Conservation (phyloP, 768 basidiomycete genomes). For the Lactarius vividus region DNA sequence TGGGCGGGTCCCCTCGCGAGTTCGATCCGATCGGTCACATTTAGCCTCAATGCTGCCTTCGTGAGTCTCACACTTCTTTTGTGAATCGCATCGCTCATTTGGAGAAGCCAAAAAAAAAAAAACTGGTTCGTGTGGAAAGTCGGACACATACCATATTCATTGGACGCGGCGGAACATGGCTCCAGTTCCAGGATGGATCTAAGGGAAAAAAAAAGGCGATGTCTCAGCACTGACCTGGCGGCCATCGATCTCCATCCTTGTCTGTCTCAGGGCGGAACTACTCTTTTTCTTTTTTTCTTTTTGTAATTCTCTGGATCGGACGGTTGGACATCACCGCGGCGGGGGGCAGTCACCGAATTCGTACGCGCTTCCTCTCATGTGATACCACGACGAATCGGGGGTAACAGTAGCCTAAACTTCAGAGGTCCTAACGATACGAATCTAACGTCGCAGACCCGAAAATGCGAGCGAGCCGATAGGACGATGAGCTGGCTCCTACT, state of each 20-base stretch:
- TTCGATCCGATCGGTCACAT: not conserved
- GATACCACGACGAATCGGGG: slow-evolving; percentile 1
- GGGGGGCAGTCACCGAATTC: not conserved
- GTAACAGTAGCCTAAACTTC: not conserved
- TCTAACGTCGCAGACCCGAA: not conserved
- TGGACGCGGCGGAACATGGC: not conserved
- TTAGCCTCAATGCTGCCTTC: not conserved
- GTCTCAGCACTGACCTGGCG: slow-evolving; percentile 4
- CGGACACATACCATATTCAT: not conserved
- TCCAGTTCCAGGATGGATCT: slow-evolving; percentile 4
- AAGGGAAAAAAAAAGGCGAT: not conserved
- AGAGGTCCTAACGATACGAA: not conserved
- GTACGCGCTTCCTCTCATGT: not conserved
- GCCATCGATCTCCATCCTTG: slow-evolving; percentile 7
- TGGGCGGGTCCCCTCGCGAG: not conserved
- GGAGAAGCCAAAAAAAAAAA: not conserved
- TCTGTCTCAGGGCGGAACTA: slow-evolving; percentile 1
- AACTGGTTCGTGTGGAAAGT: not conserved
- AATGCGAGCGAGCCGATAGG: not conserved
- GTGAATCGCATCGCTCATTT: not conserved
- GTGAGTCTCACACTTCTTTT: not conserved
- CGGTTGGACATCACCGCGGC: not conserved
- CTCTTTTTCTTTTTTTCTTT: not conserved
- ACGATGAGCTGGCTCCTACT: not conserved
- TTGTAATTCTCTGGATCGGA: slow-evolving; percentile 4